Conservation (phyloP, 192 early-diverging fungal genomes). For the Glomus cerebriforme region DNA sequence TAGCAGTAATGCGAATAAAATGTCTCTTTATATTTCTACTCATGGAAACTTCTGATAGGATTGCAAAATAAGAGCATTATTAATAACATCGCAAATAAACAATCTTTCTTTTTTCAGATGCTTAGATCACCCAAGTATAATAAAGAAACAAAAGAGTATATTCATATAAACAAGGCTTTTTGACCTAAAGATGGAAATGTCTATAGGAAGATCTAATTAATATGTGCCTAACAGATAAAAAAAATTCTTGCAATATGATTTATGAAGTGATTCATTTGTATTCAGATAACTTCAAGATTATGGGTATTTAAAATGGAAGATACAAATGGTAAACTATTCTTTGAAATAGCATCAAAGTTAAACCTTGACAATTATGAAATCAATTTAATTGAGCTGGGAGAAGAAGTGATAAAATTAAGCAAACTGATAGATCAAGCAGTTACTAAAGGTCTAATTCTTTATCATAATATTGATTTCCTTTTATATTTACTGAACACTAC, state of each 20-base stretch:
- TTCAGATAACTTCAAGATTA: constrained; percentile 21
- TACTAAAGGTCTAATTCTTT: constrained; percentile 14
- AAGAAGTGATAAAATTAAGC: background rate
- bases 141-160: background rate
- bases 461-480: constrained; percentile 14
- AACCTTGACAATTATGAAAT: constrained; percentile 6
- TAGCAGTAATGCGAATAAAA: constrained; percentile 11
- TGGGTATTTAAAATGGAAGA: constrained; percentile 26
- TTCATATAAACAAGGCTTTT: constrained; percentile 12
- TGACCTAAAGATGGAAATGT: background rate
- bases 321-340: background rate
- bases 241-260: background rate
- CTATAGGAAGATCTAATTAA: background rate
- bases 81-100: background rate
- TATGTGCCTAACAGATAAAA: background rate
- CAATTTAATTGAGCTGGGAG: background rate
- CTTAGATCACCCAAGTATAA: background rate
- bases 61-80: too few species aligned
- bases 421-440: constrained; percentile 5
- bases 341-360: background rate
- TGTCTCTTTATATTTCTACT: constrained; percentile 15
- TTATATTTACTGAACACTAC: background rate
- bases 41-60: too few species aligned
- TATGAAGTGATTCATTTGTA: constrained; percentile 10
- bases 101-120: background rate